Evolutionary conservation across 495 filamentous ascomycete species (phyloP), one percentile per base, ranked within the genome.

Genomic region (Aspergillus homomorphus): DNA sequence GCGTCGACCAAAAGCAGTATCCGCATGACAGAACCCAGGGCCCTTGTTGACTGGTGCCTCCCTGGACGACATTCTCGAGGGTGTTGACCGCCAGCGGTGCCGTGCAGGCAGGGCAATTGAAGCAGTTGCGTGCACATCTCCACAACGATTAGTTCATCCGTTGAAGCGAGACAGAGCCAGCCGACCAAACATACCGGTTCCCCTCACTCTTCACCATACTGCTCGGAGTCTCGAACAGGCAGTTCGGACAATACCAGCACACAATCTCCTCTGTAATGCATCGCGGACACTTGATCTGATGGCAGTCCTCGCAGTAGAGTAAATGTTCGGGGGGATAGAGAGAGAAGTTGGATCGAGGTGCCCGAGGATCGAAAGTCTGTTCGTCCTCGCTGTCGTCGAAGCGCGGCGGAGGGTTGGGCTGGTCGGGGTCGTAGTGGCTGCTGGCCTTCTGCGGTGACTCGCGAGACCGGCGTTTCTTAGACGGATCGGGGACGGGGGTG

Each of bases 281-380:
- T 69, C 91, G 81, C 7, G 91, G 90, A 66, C 94, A 98, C 61
- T 92, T 87, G 54, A 98, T 93, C 73, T 96, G 87, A 62, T 94
- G 90, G 69, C 94, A 98, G 69, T 97, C 95, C 66, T 96, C 91
- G 74, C 94, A 98, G 73, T 92, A 98, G 12, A 96, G 80, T 8
- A 98, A 84, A 65, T 94, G 89, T 65, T 98, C 92, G n/a, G 96
- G 83, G 0, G 93, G 92, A 70, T 91, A 96, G 33, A 98, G 79
- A 43, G 89, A 89, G 77, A 89, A 96, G 68, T 89, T 93, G 33
- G 93, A 87, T 6, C 95, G 84, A 2, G 89, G 84, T 28, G 87
- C 85, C 43, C 88, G 83, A 0, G 95, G 92, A 65, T 98, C 88
- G 68, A 98, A 97, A 14, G 89, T 87, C 59, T 79, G 77, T 30